Base-by-base conservation (phyloP, 768 basidiomycete genomes). In the Sarcomyxa edulis region DNA sequence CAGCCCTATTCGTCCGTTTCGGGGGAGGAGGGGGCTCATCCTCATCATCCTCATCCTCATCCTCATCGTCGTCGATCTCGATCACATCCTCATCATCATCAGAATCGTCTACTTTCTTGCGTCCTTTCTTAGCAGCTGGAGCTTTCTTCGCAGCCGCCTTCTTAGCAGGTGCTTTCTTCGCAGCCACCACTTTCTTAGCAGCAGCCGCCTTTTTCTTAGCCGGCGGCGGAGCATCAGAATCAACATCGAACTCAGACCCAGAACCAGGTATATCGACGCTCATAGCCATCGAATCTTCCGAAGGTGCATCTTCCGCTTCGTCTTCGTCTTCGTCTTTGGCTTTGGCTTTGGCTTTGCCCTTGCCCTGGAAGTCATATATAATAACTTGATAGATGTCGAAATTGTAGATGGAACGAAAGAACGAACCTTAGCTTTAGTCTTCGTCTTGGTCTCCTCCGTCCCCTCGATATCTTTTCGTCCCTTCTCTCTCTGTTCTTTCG, bases 231-330 rank as follows among this genome's bases (percentile, higher is more conserved):
- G 55, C 59, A 11, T 62, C 71, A 24, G 78, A 75, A 3, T 62
- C 69, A 19, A 77, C 68, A 22, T 58, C 55, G 32, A 72, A 69
- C 14, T 73, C 71, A 15, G 72, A 71, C 44, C 76, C 81, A 22
- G 74, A 82, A 12, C 66, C 74, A 2, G 55, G 71, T 7, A 58
- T 70, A 7, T 84, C 84, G 32, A 87, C 56, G 33, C 91, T 84
- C 75, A 85, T 81, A 64, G 71, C 63, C 84, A 87, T 87, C 3
- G 84, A 88, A 52, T 89, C 88, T 10, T 58, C 55, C 0, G 69
- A 74, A 16, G 52, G 63, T 10, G 48, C 68, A 23, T 81, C 83
- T n/a, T n/a, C n/a, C n/a, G n/a, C n/a, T n/a, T n/a, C n/a, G 2
- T 74, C 81, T 3, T 71, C 71, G 16, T 70, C 70, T 2, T 50